A percentile compares a stretch with the other conserved stretches of the same genome.
Evolutionary conservation across 2,329 filamentous ascomycete genomes (phyloP).

Genomic region (Alternaria metachromatica): DNA sequence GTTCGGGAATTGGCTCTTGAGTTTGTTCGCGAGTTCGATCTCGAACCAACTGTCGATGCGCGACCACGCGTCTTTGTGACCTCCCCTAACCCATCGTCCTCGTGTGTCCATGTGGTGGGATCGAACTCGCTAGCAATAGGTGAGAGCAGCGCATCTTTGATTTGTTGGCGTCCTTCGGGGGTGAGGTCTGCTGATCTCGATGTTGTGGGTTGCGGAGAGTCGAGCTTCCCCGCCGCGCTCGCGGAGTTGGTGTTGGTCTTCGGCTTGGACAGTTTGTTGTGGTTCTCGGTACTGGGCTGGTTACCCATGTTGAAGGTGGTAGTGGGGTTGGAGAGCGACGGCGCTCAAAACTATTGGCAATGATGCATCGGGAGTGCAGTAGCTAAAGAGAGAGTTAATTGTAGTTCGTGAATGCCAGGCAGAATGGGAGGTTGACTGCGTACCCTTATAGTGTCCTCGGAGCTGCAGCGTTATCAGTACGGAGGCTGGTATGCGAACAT

Average conservation of each 20-base stretch:
- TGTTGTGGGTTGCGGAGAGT: slow-evolving; percentile 29
- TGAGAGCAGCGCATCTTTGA: slow-evolving; percentile 38
- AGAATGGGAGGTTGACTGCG: slow-evolving; percentile 9
- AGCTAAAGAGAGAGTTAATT: slow-evolving; percentile 14
- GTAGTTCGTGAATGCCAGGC: slow-evolving; percentile 18
- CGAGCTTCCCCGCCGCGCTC: slow-evolving; percentile 19
- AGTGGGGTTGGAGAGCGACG: slow-evolving; percentile 26
- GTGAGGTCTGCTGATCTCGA: slow-evolving; percentile 38
- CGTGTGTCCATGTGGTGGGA: slow-evolving; percentile 19
- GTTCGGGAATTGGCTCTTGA: slow-evolving; percentile 25
- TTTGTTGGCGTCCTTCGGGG: slow-evolving; percentile 36
- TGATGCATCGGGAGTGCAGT: slow-evolving; percentile 21
- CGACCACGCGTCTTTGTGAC: slow-evolving; percentile 32
- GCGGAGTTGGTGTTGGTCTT: slow-evolving; percentile 46
- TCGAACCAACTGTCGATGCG: slow-evolving; percentile 33
- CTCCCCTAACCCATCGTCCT: slow-evolving; percentile 28
- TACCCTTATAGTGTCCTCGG: slow-evolving; percentile 20
- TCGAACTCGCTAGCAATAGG: slow-evolving; percentile 34
- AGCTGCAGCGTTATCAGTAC: slow-evolving; percentile 13
- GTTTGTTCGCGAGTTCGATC: slow-evolving; percentile 34
- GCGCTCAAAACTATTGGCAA: slow-evolving; percentile 18
- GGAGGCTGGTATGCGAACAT: slow-evolving; percentile 25
- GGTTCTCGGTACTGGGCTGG: slow-evolving; percentile 30
- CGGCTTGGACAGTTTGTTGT: slow-evolving; percentile 45
- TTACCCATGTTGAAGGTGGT: slow-evolving; percentile 39